Evolutionary conservation across 176 grass and related monocot genomes (phyloP).

Genomic region (Lolium perenne): DNA sequence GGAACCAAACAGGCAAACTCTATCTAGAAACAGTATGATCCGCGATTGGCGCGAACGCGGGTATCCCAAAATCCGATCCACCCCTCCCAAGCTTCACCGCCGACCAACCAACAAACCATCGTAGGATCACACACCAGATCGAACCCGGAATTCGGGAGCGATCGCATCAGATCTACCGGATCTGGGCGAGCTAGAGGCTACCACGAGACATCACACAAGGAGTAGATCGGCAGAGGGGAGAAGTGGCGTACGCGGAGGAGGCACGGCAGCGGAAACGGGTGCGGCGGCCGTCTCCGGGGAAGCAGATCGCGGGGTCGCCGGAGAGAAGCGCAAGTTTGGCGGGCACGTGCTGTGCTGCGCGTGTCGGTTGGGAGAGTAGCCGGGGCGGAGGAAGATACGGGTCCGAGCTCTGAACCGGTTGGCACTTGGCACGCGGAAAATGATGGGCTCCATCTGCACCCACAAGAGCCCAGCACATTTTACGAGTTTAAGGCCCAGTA

Average conservation of each 20-base stretch:
- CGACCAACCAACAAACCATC: not conserved
- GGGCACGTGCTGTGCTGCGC: not conserved
- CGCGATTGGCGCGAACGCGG: not conserved
- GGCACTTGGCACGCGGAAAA: not conserved
- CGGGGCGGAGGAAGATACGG: not conserved
- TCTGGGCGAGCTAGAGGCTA: conserved; percentile 3
- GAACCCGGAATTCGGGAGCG: not conserved
- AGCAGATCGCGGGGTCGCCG: not conserved
- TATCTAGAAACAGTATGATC: not conserved
- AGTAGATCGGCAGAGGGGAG: not conserved
- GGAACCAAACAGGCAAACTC: not conserved
- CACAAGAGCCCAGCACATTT: too few relatives aligned
- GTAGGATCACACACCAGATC: not conserved
- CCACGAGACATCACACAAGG: not conserved
- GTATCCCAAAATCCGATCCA: not conserved
- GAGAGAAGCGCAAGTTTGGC: not conserved
- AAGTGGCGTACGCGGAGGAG: conserved; percentile 1
- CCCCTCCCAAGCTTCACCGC: not conserved
- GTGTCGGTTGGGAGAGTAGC: conserved; percentile 5
- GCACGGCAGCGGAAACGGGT: not conserved
- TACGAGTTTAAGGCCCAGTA: too few relatives aligned
- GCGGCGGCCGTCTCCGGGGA: not conserved
- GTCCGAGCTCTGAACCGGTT: not conserved
- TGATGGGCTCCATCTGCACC: not conserved
- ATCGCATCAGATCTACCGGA: conserved; percentile 24